Base-by-base conservation (phyloP, 2,329 filamentous ascomycete genomes). In the Diaporthe citriasiana region DNA sequence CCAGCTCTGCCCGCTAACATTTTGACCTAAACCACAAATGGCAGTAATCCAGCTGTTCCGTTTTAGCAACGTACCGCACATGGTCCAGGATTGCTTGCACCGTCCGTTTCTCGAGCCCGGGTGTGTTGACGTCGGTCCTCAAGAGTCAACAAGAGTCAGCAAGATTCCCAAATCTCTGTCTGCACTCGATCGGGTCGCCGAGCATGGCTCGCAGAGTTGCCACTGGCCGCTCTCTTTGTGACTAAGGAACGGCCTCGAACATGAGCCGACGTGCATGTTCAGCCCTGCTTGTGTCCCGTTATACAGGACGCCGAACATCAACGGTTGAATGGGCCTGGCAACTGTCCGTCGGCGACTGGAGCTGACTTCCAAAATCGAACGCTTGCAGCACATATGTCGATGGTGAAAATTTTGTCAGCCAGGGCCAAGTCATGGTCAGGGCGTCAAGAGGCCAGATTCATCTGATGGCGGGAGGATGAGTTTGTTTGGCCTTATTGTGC, bases 391-490 rank as follows among this genome's bases (percentile, higher is more conserved):
- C 22, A 27, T 65, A 15, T 50, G 17, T 50, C 25, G 30, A 51
- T 40, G 12, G 33, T 27, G 15, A 17, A 13, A 25, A n/a, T 25
- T 38, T n/a, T n/a, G n/a, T 68, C 47, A 17, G 45, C 19, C 22
- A 53, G 45, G 10, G n/a, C 33, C 33, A 53, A 51, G 30, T 38
- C 63, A 53, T 68, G 45, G 63, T 22, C 63, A 27, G 33, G 63
- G 63, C n/a, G 22, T 27, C 60, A 35, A 53, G n/a, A 68, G 33
- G 47, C 27, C 22, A 45, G 25, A 45, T 53, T 33, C 38, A 42
- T 50, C n/a, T 45, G 56, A 35, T 25, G 7, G 70, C 70, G 70
- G 70, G 70, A 71, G 70, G 56, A 71, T 71, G 25, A 17, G 35
- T 63, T 53, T 30, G 57, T 40, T 42, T 71, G 70, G 56, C 53